phyloP scores from a whole-genome alignment of 106 monocot species.

The Platanthera zijinensis region DNA sequence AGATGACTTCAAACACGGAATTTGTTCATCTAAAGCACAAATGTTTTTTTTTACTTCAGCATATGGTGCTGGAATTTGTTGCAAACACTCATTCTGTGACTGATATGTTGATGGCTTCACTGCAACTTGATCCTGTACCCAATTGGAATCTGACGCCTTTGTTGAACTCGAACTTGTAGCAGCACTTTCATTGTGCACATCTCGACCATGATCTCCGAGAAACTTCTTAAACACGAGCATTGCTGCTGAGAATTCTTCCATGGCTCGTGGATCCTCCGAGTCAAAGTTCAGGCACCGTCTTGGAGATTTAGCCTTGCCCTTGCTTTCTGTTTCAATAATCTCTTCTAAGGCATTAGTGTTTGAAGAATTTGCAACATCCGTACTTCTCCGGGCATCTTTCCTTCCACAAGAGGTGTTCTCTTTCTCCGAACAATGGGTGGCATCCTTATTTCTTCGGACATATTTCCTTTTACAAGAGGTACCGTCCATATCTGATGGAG shows the following conservation, averaged over 20 bases:
- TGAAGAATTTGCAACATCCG: slow-evolving; percentile 6
- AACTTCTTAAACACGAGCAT: not conserved
- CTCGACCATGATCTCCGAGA: not conserved
- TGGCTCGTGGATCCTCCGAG: slow-evolving; percentile 10
- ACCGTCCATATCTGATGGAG: slow-evolving; percentile 13
- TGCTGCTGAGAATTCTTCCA: not conserved
- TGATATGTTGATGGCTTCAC: slow-evolving; percentile 11
- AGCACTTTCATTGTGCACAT: not conserved
- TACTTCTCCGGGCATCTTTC: slow-evolving; percentile 40
- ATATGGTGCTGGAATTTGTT: slow-evolving; percentile 7
- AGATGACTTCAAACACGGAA: slow-evolving; percentile 11
- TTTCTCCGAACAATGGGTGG: not conserved
- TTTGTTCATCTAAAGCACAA: not conserved
- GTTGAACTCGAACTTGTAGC: not conserved
- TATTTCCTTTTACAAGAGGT: slow-evolving; percentile 8
- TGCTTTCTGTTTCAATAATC: not conserved
- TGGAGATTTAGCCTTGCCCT: slow-evolving; percentile 15
- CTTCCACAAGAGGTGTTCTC: slow-evolving; percentile 28
- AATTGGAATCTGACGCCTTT: not conserved
- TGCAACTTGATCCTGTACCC: not conserved
- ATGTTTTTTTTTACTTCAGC: slow-evolving; percentile 13
- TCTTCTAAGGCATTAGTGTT: slow-evolving; percentile 3
- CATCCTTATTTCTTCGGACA: no score
- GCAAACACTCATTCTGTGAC: slow-evolving; percentile 5
- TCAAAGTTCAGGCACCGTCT: slow-evolving; percentile 54